A percentile compares a stretch with the other conserved stretches of the same genome.
Evolutionary conservation across 2,329 filamentous ascomycete species (phyloP).

Genomic region (Calonectria hawksworthii): DNA sequence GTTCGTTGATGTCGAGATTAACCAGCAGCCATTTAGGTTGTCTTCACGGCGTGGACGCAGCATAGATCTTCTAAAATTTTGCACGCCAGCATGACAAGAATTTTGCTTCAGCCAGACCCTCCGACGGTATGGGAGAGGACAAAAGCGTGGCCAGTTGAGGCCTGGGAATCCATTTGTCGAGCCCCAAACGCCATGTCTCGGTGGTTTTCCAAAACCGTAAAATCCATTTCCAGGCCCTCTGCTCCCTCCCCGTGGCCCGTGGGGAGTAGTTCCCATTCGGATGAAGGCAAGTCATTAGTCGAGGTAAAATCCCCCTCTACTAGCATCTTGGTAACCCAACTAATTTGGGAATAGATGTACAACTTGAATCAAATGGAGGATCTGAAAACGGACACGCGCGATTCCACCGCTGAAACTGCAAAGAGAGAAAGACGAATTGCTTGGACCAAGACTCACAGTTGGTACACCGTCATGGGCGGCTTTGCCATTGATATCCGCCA

Average conservation of each 20-base stretch:
- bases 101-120: background rate
- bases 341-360: background rate
- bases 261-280: background rate
- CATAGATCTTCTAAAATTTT: background rate
- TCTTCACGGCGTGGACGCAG: slow-evolving; percentile 1
- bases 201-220: background rate
- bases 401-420: background rate
- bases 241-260: background rate
- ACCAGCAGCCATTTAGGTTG: background rate
- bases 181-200: background rate
- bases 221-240: background rate
- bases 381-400: background rate
- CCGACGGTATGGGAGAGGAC: background rate
- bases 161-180: background rate
- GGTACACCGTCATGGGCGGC: background rate
- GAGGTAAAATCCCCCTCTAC: background rate
- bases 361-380: background rate
- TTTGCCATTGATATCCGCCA: background rate
- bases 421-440: too few species aligned
- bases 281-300: background rate
- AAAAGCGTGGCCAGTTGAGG: background rate
- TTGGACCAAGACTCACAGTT: background rate
- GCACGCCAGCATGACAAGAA: background rate
- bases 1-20: background rate
- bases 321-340: background rate